Evolutionary conservation across 2,329 filamentous ascomycete genomes (phyloP).

Genomic region (Ceratocystis ficicola): DNA sequence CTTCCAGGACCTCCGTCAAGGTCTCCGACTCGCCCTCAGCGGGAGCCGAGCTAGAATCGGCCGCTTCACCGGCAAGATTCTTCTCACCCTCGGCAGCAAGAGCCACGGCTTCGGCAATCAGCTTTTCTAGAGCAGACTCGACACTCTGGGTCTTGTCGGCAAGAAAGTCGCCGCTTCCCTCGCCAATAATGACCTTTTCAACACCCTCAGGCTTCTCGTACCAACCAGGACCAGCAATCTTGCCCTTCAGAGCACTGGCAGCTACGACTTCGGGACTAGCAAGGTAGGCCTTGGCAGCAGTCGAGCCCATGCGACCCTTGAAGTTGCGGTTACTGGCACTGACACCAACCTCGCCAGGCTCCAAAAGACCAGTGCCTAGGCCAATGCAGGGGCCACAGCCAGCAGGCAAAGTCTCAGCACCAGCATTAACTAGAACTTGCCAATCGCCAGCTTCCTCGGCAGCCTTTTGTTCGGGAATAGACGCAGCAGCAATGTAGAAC

Average conservation of each 20-base stretch:
- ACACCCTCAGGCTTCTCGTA: conserved; percentile 61
- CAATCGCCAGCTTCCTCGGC: conserved; percentile 77
- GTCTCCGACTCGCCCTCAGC: conserved; percentile 29
- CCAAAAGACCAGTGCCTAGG: conserved; percentile 61
- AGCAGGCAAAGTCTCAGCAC: conserved; percentile 57
- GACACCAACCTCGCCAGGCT: conserved; percentile 78
- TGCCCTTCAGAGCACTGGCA: conserved; percentile 65
- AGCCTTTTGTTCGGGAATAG: conserved; percentile 58
- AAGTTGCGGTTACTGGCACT: conserved; percentile 79
- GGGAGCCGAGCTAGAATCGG: conserved; percentile 25
- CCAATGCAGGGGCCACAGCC: conserved; percentile 83
- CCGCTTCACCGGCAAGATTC: conserved; percentile 29
- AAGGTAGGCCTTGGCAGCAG: conserved; percentile 70
- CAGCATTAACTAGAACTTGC: conserved; percentile 69
- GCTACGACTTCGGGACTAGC: conserved; percentile 85
- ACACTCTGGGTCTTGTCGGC: conserved; percentile 54
- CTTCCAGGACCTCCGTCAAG: conserved; percentile 62
- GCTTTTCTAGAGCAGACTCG: conserved; percentile 58
- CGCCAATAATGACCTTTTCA: conserved; percentile 54
- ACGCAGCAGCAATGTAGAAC: conserved; percentile 85
- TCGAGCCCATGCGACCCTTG: conserved; percentile 78
- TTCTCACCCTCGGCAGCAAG: conserved; percentile 45
- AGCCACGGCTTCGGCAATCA: conserved; percentile 56
- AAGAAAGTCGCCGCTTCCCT: conserved; percentile 54
- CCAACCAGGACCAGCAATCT: conserved; percentile 63